Evolutionary conservation across 73 alveolate species (phyloP), one percentile per base, ranked within the genome.

Genomic region (Paramecium sonneborni): DNA sequence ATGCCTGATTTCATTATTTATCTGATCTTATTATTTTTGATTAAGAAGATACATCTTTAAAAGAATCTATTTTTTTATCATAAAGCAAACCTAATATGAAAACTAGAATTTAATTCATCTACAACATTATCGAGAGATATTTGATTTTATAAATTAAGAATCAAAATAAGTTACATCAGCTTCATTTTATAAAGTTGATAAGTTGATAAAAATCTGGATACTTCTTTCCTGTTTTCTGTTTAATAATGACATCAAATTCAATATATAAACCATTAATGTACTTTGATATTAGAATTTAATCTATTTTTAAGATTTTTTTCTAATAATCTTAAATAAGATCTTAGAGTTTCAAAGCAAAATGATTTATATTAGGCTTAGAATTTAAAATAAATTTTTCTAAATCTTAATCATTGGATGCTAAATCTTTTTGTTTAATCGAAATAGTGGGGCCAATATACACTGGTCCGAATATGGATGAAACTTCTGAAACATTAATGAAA

Each of bases 381-480:
- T 41, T 8, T n/a, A 92, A 12, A 10, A 92, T 92, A n/a, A 85
- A 24, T 20, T 28, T 28, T 21, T 86, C 56, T 15, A 92, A 26
- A 10, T 87, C 93, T 32, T 52, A 24, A 11, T 23, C n/a, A 26
- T 88, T 46, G 30, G 88, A 37, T 32, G 84, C 86, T 24, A 76
- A 84, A 74, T 91, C 14, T 96, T 94, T 87, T 96, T 86, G 55
- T 87, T 67, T 82, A 52, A 43, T 6, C 95, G 74, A 26, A 96
- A 86, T 94, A 95, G 98, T 14, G 99, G 99, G 9, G 99, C 98
- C 94, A n/a, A 96, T 76, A 84, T 95, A 96, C 67, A 95, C 98
- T 32, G 98, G 97, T 70, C 99, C 99, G 85, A 98, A 96, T 30
- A 96, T 46, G 18, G 95, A 86, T 57, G 90, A 85, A 6, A 97